These are phyloP conservation scores for Saitoella complicata DNA, from an alignment of 805 yeast genomes.

Conservation along the genomic window DNA sequence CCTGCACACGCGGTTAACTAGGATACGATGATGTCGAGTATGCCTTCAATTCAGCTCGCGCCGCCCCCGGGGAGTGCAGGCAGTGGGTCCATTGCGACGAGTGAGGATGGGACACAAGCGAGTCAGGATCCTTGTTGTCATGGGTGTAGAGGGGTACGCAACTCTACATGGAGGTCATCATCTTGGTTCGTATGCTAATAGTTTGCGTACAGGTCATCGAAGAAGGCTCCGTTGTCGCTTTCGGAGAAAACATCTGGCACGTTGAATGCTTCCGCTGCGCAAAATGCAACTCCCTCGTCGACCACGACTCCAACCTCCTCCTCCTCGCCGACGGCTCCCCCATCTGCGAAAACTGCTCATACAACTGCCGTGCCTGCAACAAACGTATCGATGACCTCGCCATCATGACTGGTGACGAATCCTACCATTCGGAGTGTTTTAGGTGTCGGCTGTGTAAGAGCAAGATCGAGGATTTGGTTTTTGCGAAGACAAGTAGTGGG, in stretches of 20 bases:
- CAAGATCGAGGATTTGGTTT: slow-evolving; percentile 72
- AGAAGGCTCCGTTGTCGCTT: slow-evolving; percentile 81
- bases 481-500: slow-evolving; percentile 87
- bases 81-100: no score
- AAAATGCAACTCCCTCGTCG: slow-evolving; percentile 59
- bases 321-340: slow-evolving; percentile 86
- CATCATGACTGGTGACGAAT: slow-evolving; percentile 72
- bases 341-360: slow-evolving; percentile 85
- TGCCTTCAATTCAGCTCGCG: no score
- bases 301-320: slow-evolving; percentile 75
- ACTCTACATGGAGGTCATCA: no score
- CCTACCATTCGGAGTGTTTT: slow-evolving; percentile 83
- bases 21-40: no score
- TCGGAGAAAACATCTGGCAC: slow-evolving; percentile 90
- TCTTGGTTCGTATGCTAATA: no score
- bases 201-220: slow-evolving; percentile 39
- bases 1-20: no score
- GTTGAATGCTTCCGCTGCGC: slow-evolving; percentile 83
- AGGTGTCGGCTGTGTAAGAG: slow-evolving; percentile 75
- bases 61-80: no score
- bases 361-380: slow-evolving; percentile 69
- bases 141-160: slow-evolving; percentile 2
- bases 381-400: slow-evolving; percentile 86
- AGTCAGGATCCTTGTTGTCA: neutral
- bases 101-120: neutral